Percentiles rank a stretch among this genome's conserved stretches.
Conservation (phyloP, 2,329 filamentous ascomycete species). For the Beauveria sp. region DNA sequence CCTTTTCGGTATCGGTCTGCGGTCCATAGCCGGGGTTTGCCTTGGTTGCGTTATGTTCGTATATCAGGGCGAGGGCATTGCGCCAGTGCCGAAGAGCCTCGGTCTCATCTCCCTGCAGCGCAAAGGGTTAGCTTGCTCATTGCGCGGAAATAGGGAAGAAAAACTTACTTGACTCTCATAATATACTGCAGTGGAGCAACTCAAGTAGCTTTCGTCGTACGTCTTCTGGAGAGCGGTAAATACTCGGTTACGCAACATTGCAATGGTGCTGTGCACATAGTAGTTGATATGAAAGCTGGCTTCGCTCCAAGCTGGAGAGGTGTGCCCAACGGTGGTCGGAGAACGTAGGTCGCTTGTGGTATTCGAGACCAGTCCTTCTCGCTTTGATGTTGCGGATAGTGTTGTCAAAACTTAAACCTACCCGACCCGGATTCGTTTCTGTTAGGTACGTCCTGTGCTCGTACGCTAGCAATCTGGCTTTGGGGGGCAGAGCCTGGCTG, state of each 20-base stretch:
- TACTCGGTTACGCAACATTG: constrained; percentile 47
- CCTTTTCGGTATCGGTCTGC: constrained; percentile 74
- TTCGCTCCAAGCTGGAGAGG: background rate
- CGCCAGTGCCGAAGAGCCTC: constrained; percentile 91
- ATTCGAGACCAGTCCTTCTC: background rate
- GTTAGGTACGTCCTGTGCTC: constrained; percentile 12
- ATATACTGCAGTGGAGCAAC: constrained; percentile 91
- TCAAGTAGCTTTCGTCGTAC: constrained; percentile 93
- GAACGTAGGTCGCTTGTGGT: background rate
- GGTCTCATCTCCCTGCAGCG: constrained; percentile 69
- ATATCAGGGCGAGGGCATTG: constrained; percentile 79
- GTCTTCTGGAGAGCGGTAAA: constrained; percentile 85
- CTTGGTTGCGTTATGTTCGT: constrained; percentile 74
- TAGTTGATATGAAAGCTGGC: constrained; percentile 14
- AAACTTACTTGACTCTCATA: constrained; percentile 77
- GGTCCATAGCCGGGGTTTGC: constrained; percentile 62
- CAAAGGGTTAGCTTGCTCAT: background rate
- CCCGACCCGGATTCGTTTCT: constrained; percentile 12
- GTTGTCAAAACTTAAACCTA: constrained; percentile 10
- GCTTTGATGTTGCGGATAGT: background rate
- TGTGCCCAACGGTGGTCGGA: background rate
- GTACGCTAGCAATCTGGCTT: constrained; percentile 5
- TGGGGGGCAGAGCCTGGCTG: constrained; percentile 1
- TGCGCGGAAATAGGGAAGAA: background rate
- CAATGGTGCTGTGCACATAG: constrained; percentile 23